Percentiles rank a stretch among this genome's conserved stretches.
Conservation (phyloP, 805 yeast species). For the Schwanniomyces pseudopolymorphus region DNA sequence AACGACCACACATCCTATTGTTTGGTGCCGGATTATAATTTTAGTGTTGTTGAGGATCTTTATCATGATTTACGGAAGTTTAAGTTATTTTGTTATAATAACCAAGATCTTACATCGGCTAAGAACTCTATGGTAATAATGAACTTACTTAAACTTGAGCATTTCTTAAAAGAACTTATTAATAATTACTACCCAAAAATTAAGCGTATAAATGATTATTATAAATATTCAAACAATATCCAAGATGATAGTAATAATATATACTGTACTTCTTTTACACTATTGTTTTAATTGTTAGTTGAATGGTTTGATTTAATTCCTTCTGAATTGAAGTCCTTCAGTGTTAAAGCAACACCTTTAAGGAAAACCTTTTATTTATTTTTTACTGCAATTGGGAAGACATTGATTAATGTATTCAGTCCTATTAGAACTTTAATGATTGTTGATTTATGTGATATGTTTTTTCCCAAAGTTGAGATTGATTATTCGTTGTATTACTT, state of each 20-base stretch:
- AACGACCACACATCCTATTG: slow-evolving; percentile 21
- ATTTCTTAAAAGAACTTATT: slow-evolving; percentile 26
- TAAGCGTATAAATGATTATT: slow-evolving; percentile 22
- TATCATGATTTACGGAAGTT: slow-evolving; percentile 23
- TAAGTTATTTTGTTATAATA: slow-evolving; percentile 19
- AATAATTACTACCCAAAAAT: slow-evolving; percentile 27
- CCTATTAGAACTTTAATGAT: slow-evolving; percentile 34
- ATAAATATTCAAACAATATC: slow-evolving; percentile 14
- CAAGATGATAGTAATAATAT: slow-evolving; percentile 16
- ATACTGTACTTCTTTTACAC: slow-evolving; percentile 25
- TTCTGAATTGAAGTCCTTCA: slow-evolving; percentile 28
- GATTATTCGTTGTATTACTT: slow-evolving; percentile 18
- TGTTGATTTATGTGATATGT: slow-evolving; percentile 33
- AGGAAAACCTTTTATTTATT: slow-evolving; percentile 35
- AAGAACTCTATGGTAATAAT: background rate
- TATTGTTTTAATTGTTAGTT: slow-evolving; percentile 32
- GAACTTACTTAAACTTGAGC: slow-evolving; percentile 23
- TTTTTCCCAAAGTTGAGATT: slow-evolving; percentile 32
- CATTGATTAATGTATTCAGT: slow-evolving; percentile 30
- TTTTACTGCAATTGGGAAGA: slow-evolving; percentile 33
- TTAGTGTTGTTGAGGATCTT: slow-evolving; percentile 27
- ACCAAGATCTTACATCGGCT: slow-evolving; percentile 7
- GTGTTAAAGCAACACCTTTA: slow-evolving; percentile 25
- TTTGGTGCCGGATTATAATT: slow-evolving; percentile 34
- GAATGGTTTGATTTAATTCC: slow-evolving; percentile 38